Conservation (phyloP, 129 eudicot genomes). For the Chrysanthemum seticuspe region DNA sequence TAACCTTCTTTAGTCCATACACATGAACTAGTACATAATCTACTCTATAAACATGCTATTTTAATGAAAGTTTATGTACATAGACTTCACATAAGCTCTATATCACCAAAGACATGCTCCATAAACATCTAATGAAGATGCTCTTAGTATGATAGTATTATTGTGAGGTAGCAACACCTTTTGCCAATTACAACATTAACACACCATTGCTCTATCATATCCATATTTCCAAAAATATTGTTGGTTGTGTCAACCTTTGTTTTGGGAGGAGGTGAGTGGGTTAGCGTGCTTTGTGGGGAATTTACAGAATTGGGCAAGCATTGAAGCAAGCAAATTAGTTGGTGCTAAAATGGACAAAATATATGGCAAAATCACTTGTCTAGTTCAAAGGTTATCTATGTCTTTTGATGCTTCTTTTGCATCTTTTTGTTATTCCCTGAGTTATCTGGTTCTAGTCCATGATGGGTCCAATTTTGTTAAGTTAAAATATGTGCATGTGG, state of each 20-base stretch:
- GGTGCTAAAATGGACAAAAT: slow-evolving; percentile 16
- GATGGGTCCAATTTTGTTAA: slow-evolving; percentile 34
- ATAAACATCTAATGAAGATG: no score
- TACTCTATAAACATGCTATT: no score
- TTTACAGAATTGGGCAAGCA: slow-evolving; percentile 40
- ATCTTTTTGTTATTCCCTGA: slow-evolving; percentile 33
- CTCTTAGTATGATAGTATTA: no score
- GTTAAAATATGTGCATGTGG: slow-evolving; percentile 40
- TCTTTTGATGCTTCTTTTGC: slow-evolving; percentile 36
- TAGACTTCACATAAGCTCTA: no score
- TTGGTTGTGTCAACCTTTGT: slow-evolving; percentile 11
- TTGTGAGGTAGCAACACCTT: no score
- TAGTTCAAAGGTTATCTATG: slow-evolving; percentile 30
- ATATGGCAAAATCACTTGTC: slow-evolving; percentile 9
- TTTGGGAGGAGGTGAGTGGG: slow-evolving; percentile 20
- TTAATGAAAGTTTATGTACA: no score
- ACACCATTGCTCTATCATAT: no score
- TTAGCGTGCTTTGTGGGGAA: slow-evolving; percentile 14
- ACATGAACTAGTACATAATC: no score
- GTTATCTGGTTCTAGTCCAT: slow-evolving; percentile 16
- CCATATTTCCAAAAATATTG: no score
- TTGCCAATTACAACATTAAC: no score
- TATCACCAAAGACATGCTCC: no score
- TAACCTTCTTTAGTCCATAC: no score
- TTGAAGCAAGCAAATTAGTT: slow-evolving; percentile 26